phyloP scores from a whole-genome alignment of 2,329 filamentous ascomycete species.

The Penicillium janthinellum region DNA sequence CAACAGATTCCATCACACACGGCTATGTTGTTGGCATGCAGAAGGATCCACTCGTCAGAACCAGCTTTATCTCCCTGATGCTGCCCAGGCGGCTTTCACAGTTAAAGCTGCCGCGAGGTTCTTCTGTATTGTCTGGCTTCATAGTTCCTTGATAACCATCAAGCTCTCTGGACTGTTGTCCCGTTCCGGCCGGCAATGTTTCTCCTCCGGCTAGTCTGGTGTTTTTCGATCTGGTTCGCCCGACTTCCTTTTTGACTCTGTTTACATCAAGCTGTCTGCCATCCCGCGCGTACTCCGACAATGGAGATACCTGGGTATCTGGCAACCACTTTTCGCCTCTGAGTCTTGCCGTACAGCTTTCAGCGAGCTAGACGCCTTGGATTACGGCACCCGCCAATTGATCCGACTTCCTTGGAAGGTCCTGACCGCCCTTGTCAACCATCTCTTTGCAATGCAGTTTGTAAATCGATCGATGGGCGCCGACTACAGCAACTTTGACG shows the following conservation, averaged over 20 bases:
- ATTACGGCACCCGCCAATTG: conserved; percentile 56
- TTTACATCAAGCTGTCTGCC: conserved; percentile 28
- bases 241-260: conserved; percentile 15
- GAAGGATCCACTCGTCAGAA: conserved; percentile 61
- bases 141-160: conserved; percentile 38
- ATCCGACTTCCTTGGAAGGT: conserved; percentile 51
- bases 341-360: conserved; percentile 18
- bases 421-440: conserved; percentile 69
- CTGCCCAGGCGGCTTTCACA: conserved; percentile 30
- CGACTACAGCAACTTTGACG: conserved; percentile 43
- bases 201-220: conserved; percentile 21
- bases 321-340: conserved; percentile 46
- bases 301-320: conserved; percentile 40
- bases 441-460: conserved; percentile 59
- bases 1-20: conserved; percentile 49
- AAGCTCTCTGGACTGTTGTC: conserved; percentile 41
- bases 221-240: conserved; percentile 24
- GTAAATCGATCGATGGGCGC: conserved; percentile 60
- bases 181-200: conserved; percentile 37
- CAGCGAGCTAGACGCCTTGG: conserved; percentile 47
- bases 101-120: conserved; percentile 58
- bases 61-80: conserved; percentile 34
- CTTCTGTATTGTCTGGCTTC: conserved; percentile 44
- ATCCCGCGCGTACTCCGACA: conserved; percentile 54
- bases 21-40: conserved; percentile 35